A percentile compares a stretch with the other conserved stretches of the same genome.
These are phyloP conservation scores for Penicillium bovifimosum DNA, from an alignment of 495 filamentous ascomycete species.

Conservation along the genomic window DNA sequence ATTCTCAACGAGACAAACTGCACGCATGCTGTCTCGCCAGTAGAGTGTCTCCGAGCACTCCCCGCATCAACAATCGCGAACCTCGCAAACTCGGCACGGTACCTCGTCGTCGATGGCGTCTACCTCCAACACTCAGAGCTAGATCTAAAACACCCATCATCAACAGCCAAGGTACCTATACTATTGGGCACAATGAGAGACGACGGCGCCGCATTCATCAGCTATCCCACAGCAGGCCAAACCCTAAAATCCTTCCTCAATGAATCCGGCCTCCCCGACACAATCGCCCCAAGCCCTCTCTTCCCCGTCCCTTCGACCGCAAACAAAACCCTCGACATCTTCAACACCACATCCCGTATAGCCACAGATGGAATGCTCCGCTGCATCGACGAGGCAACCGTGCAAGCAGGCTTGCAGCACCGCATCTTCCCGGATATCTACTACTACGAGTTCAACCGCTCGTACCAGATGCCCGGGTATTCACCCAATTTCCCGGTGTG, in stretches of 20 bases:
- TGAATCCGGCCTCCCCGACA: constrained; percentile 5
- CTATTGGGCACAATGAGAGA: constrained; percentile 21
- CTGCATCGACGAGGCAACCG: constrained; percentile 26
- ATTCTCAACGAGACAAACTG: constrained; percentile 33
- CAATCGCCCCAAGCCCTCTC: constrained; percentile 5
- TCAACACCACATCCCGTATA: constrained; percentile 22
- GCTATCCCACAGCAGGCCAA: constrained; percentile 12
- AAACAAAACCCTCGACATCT: constrained; percentile 23
- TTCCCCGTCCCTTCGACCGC: constrained; percentile 16
- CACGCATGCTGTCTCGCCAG: constrained; percentile 13
- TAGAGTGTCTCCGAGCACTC: constrained; percentile 42
- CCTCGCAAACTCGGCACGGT: constrained; percentile 12
- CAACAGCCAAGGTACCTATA: constrained; percentile 16
- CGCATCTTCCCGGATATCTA: constrained; percentile 20
- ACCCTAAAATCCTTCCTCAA: constrained; percentile 11
- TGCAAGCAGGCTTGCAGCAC: constrained; percentile 13
- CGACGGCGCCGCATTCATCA: constrained; percentile 23
- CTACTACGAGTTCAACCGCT: constrained; percentile 28
- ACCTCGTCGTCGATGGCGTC: constrained; percentile 20
- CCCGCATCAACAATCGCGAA: constrained; percentile 27
- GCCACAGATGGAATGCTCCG: constrained; percentile 26
- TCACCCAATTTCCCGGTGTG: constrained; percentile 23
- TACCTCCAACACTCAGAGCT: constrained; percentile 13
- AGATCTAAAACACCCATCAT: constrained; percentile 4
- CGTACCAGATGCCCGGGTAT: constrained; percentile 24